A percentile compares a stretch with the other conserved stretches of the same genome.
phyloP scores from a whole-genome alignment of 306 rosid genomes.

The Casuarina cunninghamiana region DNA sequence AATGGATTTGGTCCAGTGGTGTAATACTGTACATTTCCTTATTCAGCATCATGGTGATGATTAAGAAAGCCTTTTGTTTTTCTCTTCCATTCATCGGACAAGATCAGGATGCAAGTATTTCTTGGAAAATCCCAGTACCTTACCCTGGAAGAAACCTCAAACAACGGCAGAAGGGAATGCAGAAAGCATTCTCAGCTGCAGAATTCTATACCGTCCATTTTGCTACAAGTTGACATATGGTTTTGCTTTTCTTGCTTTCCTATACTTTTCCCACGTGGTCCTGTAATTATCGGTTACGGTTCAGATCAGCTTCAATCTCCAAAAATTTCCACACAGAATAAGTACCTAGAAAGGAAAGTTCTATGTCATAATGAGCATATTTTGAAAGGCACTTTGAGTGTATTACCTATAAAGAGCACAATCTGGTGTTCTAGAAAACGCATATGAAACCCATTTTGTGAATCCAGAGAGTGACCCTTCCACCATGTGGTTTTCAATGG shows the following conservation, averaged over 20 bases:
- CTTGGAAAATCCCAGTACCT: no score
- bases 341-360: not conserved
- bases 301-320: no score
- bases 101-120: no score
- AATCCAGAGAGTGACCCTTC: constrained; percentile 25
- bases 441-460: constrained; percentile 28
- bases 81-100: no score
- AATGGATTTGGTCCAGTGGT: no score
- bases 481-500: constrained; percentile 18
- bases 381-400: constrained; percentile 23
- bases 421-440: not conserved
- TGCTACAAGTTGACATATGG: constrained; percentile 13
- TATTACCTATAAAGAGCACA: constrained; percentile 11
- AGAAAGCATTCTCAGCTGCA: not conserved
- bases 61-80: no score
- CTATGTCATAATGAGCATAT: constrained; percentile 16
- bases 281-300: not conserved
- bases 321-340: no score
- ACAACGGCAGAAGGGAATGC: no score
- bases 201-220: not conserved
- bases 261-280: not conserved
- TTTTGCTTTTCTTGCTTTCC: not conserved
- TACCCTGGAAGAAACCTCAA: no score
- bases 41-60: no score
- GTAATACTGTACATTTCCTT: no score